phyloP scores from a whole-genome alignment of 2,329 filamentous ascomycete species.

The Sclerotinia nivalis region DNA sequence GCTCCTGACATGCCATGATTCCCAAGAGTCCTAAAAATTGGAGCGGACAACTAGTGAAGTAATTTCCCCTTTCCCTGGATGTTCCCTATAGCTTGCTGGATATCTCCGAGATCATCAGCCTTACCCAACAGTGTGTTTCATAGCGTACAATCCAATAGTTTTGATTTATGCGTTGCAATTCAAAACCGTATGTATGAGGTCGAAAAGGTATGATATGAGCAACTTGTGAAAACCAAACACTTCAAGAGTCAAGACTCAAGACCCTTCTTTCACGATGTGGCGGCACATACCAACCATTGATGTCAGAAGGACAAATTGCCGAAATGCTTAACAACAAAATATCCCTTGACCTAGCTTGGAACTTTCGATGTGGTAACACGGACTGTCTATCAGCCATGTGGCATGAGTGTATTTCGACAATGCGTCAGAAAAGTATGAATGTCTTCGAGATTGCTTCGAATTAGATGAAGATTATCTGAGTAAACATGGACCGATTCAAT shows the following conservation, averaged over 20 bases:
- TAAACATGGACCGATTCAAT: background rate
- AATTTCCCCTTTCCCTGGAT: background rate
- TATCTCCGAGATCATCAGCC: slow-evolving; percentile 8
- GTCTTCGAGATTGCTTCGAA: background rate
- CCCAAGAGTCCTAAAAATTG: background rate
- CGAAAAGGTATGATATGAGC: background rate
- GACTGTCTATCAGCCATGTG: slow-evolving; percentile 13
- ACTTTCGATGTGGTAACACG: slow-evolving; percentile 7
- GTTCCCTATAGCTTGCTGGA: slow-evolving; percentile 8
- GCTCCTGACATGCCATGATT: background rate
- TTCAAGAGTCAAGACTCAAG: background rate
- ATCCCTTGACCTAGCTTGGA: background rate
- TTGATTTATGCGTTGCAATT: background rate
- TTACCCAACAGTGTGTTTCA: background rate
- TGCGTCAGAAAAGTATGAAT: background rate
- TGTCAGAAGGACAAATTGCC: background rate
- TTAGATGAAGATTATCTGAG: background rate
- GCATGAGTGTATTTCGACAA: slow-evolving; percentile 2
- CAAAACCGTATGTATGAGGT: background rate
- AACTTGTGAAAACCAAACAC: background rate
- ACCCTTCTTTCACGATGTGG: background rate
- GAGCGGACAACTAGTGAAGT: background rate
- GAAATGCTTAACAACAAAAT: background rate
- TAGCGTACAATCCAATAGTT: background rate
- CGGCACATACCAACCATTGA: background rate